Percentiles rank a stretch among this genome's conserved stretches.
These are phyloP conservation scores for Blastobotrys persicus DNA, from an alignment of 1,139 yeast species.

Conservation along the genomic window DNA sequence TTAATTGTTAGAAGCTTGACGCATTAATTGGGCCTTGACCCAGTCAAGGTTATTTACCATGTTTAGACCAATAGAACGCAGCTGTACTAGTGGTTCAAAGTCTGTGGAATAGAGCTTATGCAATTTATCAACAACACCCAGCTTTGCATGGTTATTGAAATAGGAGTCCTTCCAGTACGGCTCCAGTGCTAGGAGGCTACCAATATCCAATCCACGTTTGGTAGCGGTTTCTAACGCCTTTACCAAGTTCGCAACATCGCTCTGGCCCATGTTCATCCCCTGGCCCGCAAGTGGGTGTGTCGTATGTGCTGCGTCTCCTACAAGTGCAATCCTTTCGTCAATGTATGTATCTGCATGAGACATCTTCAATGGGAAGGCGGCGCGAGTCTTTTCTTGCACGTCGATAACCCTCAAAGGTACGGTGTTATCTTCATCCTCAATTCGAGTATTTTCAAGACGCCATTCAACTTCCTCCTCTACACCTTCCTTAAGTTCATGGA, in stretches of 20 bases:
- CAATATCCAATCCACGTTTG: slow-evolving; percentile 82
- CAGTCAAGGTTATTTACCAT: slow-evolving; percentile 60
- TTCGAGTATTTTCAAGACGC: slow-evolving; percentile 52
- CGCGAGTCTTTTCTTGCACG: slow-evolving; percentile 66
- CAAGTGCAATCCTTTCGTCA: slow-evolving; percentile 78
- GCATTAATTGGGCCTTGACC: slow-evolving; percentile 57
- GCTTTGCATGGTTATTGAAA: slow-evolving; percentile 70
- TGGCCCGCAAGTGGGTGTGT: slow-evolving; percentile 98
- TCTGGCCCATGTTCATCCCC: slow-evolving; percentile 98
- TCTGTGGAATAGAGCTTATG: slow-evolving; percentile 84
- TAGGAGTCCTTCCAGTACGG: slow-evolving; percentile 81
- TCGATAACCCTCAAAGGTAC: slow-evolving; percentile 65
- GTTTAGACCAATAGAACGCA: slow-evolving; percentile 75
- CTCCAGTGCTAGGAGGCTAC: slow-evolving; percentile 76
- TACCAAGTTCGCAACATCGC: slow-evolving; percentile 75
- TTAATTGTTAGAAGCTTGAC: slow-evolving; percentile 42
- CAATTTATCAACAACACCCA: slow-evolving; percentile 89
- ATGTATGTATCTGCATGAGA: slow-evolving; percentile 90
- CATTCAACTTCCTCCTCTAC: slow-evolving; percentile 56
- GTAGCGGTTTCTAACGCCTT: slow-evolving; percentile 68
- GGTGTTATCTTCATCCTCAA: slow-evolving; percentile 46
- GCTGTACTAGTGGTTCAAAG: slow-evolving; percentile 65
- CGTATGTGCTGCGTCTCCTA: slow-evolving; percentile 98
- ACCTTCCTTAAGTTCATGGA: slow-evolving; percentile 51
- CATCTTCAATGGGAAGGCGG: slow-evolving; percentile 83